Base-by-base conservation (phyloP, 257 asterid species). In the Fraxinus excelsior region DNA sequence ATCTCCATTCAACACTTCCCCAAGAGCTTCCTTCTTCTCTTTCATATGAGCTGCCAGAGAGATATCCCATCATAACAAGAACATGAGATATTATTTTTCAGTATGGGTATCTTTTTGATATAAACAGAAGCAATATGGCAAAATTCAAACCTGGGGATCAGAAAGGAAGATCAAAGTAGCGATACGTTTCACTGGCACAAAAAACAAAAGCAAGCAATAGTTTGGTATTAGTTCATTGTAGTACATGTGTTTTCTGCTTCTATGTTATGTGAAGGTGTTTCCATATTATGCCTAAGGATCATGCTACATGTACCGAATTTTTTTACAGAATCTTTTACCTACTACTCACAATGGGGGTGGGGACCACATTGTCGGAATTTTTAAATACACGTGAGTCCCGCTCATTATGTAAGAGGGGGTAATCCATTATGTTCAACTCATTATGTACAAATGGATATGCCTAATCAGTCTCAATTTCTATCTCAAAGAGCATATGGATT, bases 91-190 rank as follows among this genome's bases (percentile, higher is more conserved):
- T 35, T 32, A 18, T 11, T 62, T 21, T 18, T 26, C 23, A 23
- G 14, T 32, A 31, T 31, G 34, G 34, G 34, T 31, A 31, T 31
- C 34, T 31, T 31, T 31, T 31, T 31, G 34, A 31, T 3, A 31
- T 31, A 31, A 3, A 31, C 34, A 31, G 7, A 34, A 72, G 14
- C 70, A 9, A 31, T 29, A 18, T 44, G 44, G 53, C 18, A 11
- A 44, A 10, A 0, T 29, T 31, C 25, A 71, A 67, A 84, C 90
- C 90, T 80, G 90, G 88, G 64, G 79, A 64, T 74, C 90, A 87
- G 77, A 87, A 87, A 21, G 90, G 90, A 71, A 87, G 90, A 72
- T 87, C 90, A 21, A 87, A 87, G 44, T 82, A 87, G 26, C 88
- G 86, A 56, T 87, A 84, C 37, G 88, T 87, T 79, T 87, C 90